phyloP scores from a whole-genome alignment of 1,284 basidiomycete species.

The Cutaneotrichosporon spelunceum region DNA sequence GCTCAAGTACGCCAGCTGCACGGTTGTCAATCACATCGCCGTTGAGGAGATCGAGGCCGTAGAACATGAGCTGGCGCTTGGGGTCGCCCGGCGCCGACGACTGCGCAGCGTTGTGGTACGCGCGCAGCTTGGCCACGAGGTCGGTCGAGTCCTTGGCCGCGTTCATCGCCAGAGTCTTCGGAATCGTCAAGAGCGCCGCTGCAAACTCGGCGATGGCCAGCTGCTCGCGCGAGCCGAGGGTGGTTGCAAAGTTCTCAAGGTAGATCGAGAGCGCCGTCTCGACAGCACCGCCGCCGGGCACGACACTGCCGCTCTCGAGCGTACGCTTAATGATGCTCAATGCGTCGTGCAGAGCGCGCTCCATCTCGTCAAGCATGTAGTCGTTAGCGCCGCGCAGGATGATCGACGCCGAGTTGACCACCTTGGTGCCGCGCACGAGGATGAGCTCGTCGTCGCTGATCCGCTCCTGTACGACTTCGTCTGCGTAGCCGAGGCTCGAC shows the following conservation, averaged over 20 bases:
- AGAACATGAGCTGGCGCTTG: slow-evolving; percentile 91
- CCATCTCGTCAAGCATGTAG: slow-evolving; percentile 99
- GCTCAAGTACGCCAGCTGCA: slow-evolving; percentile 88
- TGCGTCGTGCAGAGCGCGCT: slow-evolving; percentile 91
- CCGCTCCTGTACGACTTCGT: slow-evolving; percentile 94
- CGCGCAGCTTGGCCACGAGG: slow-evolving; percentile 91
- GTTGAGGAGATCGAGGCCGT: slow-evolving; percentile 90
- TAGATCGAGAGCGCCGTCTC: slow-evolving; percentile 97
- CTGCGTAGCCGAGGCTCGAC: slow-evolving; percentile 81
- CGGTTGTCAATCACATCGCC: slow-evolving; percentile 96
- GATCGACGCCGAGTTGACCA: slow-evolving; percentile 89
- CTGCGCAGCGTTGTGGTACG: slow-evolving; percentile 97
- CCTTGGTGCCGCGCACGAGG: slow-evolving; percentile 94
- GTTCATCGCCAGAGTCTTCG: slow-evolving; percentile 95
- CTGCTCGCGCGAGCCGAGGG: slow-evolving; percentile 94
- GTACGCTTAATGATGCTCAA: slow-evolving; percentile 95
- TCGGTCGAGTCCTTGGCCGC: slow-evolving; percentile 99
- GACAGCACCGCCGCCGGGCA: slow-evolving; percentile 96
- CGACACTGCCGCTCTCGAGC: slow-evolving; percentile 90
- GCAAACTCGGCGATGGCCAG: slow-evolving; percentile 99
- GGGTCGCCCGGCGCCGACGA: slow-evolving; percentile 84
- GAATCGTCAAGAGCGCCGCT: slow-evolving; percentile 85
- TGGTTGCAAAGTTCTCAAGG: slow-evolving; percentile 98
- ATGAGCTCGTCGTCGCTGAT: slow-evolving; percentile 99
- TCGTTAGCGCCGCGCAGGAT: slow-evolving; percentile 96